These are phyloP conservation scores for Rhodotorula graminis DNA, from an alignment of 768 basidiomycete genomes.

Conservation along the genomic window DNA sequence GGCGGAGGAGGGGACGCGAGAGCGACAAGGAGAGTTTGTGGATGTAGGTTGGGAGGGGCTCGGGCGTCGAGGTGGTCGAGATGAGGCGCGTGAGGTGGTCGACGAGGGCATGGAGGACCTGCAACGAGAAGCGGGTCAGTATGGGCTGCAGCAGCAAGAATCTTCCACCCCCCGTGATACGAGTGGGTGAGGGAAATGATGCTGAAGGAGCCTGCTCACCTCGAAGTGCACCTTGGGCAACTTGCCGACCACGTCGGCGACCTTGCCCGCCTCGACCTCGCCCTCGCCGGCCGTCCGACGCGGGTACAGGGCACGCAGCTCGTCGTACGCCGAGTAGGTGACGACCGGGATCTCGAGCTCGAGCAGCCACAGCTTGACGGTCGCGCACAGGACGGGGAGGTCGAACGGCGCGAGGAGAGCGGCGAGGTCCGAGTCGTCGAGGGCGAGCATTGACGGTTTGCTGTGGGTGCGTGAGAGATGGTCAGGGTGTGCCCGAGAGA, in stretches of 20 bases:
- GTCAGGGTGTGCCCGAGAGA: constrained; percentile 28
- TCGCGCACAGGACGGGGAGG: constrained; percentile 75
- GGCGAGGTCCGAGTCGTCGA: constrained; percentile 12
- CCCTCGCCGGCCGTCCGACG: constrained; percentile 31
- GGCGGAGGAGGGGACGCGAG: constrained; percentile 74
- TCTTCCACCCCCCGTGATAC: no score
- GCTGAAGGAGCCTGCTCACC: no score
- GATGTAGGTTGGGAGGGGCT: constrained; percentile 71
- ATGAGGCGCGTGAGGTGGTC: constrained; percentile 51
- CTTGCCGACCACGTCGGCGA: constrained; percentile 1
- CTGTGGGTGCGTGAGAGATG: neutral
- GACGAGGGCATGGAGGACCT: constrained; percentile 71
- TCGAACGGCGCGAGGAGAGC: constrained; percentile 71
- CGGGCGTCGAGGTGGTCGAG: constrained; percentile 43
- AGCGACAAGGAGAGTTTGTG: constrained; percentile 82
- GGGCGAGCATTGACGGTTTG: neutral
- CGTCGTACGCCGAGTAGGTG: constrained; percentile 87
- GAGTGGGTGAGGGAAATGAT: no score
- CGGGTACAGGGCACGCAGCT: constrained; percentile 80
- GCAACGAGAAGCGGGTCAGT: no score
- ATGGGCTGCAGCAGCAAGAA: no score
- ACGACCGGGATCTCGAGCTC: constrained; percentile 83
- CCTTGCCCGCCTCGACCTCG: neutral
- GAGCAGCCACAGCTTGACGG: constrained; percentile 82
- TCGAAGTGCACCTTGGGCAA: constrained; percentile 29